Conservation (phyloP, 2,329 filamentous ascomycete species). For the Arthrobotrys pseudoclavata region DNA sequence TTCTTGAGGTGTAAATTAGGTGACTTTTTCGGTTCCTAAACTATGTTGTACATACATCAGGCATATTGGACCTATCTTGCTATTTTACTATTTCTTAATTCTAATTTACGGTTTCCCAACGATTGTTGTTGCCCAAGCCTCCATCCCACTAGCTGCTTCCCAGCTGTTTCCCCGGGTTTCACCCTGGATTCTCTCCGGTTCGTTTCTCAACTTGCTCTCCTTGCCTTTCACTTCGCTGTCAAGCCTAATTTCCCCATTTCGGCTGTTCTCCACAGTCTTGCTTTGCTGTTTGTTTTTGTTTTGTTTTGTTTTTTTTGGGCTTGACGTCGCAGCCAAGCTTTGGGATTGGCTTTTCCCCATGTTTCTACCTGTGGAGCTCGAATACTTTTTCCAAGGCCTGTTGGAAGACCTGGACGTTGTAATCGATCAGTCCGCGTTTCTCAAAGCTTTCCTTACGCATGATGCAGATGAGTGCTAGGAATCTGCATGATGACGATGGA, state of each 20-base stretch:
- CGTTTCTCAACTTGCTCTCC: too few relatives aligned
- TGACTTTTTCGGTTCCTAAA: background rate
- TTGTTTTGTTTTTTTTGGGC: constrained; percentile 22
- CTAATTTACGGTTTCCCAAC: background rate
- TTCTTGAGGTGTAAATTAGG: background rate
- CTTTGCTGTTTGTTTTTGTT: background rate
- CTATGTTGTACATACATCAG: background rate
- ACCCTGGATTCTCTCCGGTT: too few relatives aligned
- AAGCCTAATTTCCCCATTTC: background rate
- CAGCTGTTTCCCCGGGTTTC: too few relatives aligned
- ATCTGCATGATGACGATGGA: constrained; percentile 67
- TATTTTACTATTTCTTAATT: background rate
- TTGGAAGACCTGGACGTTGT: constrained; percentile 87
- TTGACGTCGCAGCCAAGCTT: constrained; percentile 51
- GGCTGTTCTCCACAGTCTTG: too few relatives aligned
- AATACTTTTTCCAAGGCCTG: constrained; percentile 85
- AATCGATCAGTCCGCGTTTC: constrained; percentile 85
- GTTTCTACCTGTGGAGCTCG: constrained; percentile 68
- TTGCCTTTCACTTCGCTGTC: background rate
- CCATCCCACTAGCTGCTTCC: background rate
- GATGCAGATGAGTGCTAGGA: constrained; percentile 84
- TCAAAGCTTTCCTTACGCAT: constrained; percentile 88
- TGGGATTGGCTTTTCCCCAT: constrained; percentile 37
- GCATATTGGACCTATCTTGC: background rate
- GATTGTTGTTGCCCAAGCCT: too few relatives aligned